Evolutionary conservation across 2,329 filamentous ascomycete genomes (phyloP).

Genomic region (Aplosporella prunicola): DNA sequence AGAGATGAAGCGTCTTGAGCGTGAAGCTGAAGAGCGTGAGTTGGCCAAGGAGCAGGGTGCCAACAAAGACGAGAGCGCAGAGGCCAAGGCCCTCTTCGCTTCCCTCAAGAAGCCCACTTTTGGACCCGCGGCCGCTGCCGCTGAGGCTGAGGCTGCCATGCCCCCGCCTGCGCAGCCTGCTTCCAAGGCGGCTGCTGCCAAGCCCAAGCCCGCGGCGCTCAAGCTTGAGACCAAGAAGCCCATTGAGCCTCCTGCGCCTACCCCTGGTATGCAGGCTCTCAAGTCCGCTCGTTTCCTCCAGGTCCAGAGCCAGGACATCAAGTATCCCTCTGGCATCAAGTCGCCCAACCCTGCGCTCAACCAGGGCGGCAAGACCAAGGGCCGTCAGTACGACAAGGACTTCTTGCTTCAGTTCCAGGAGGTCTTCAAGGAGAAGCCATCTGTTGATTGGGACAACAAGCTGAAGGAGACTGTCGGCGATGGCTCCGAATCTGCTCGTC

Average conservation of each 20-base stretch:
- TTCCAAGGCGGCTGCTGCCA: slow-evolving; percentile 43
- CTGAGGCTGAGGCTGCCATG: slow-evolving; percentile 28
- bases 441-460: slow-evolving; percentile 82
- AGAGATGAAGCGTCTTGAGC: slow-evolving; percentile 38
- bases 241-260: slow-evolving; percentile 85
- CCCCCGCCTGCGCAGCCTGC: slow-evolving; percentile 42
- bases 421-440: slow-evolving; percentile 95
- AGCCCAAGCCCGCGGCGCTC: slow-evolving; percentile 77
- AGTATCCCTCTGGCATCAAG: slow-evolving; percentile 73
- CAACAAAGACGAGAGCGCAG: slow-evolving; percentile 30
- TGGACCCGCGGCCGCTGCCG: slow-evolving; percentile 33
- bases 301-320: slow-evolving; percentile 59
- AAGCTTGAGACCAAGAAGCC: slow-evolving; percentile 82
- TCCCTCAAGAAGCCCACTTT: slow-evolving; percentile 41
- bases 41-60: slow-evolving; percentile 29
- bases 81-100: slow-evolving; percentile 35
- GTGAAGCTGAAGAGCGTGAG: slow-evolving; percentile 41
- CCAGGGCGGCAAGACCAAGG: slow-evolving; percentile 67
- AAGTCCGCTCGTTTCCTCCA: slow-evolving; percentile 84
- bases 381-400: slow-evolving; percentile 88
- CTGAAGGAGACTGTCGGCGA: slow-evolving; percentile 81
- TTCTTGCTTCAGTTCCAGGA: slow-evolving; percentile 95
- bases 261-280: slow-evolving; percentile 83
- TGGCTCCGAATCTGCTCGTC: slow-evolving; percentile 56
- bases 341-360: slow-evolving; percentile 92